Conservation (phyloP, 192 early-diverging fungal genomes). For the Rhizophagus prolifer region DNA sequence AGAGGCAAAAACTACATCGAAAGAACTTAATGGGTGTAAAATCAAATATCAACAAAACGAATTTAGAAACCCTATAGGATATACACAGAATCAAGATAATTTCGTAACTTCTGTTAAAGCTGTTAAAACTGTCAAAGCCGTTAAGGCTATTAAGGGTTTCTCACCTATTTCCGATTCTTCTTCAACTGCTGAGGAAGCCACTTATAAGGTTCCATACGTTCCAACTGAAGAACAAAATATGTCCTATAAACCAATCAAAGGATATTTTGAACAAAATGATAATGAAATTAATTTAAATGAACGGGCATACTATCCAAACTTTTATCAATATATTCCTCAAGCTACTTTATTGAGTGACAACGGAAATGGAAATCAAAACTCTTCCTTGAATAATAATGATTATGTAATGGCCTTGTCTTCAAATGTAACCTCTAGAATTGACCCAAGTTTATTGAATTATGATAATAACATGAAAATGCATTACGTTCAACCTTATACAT, state of each 20-base stretch:
- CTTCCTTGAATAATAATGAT: neutral
- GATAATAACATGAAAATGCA: neutral
- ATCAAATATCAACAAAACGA: neutral
- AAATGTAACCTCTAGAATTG: neutral
- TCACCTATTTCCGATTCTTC: neutral
- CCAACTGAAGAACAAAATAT: neutral
- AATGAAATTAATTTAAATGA: constrained; percentile 12
- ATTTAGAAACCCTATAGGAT: neutral
- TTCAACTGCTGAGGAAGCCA: too few relatives aligned
- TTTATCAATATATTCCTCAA: constrained; percentile 20
- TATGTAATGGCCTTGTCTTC: neutral
- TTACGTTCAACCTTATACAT: neutral
- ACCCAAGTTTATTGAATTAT: constrained; percentile 10
- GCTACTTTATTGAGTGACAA: neutral
- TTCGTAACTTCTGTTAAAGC: neutral
- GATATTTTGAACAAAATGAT: neutral
- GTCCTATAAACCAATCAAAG: neutral
- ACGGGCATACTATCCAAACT: neutral
- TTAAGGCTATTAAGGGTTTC: too few relatives aligned
- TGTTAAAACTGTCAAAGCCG: too few relatives aligned
- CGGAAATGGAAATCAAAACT: neutral
- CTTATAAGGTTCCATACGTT: neutral
- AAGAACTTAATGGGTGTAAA: neutral
- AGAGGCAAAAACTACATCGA: neutral
- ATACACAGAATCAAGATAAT: neutral